Conservation (phyloP, 2,329 filamentous ascomycete genomes). For the Malbranchea zuffiana region DNA sequence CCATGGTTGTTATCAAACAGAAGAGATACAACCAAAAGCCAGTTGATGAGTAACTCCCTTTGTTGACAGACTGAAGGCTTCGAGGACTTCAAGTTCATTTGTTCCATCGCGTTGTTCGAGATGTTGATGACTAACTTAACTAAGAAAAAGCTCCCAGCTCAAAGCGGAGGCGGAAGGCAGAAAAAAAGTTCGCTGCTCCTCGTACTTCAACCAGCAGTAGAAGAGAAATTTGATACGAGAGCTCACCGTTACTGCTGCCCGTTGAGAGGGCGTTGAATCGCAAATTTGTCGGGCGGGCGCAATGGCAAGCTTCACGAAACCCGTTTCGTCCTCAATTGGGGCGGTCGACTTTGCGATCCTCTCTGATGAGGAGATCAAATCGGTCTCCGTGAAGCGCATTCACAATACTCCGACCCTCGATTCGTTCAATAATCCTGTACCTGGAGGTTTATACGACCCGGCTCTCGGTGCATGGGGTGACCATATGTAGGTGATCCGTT, state of each 20-base stretch:
- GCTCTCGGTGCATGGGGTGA: constrained; percentile 85
- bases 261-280: constrained; percentile 2
- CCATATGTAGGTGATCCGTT: constrained; percentile 50
- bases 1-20: too few relatives aligned
- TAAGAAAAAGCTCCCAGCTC: constrained; percentile 8
- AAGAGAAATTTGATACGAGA: constrained; percentile 1
- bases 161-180: neutral
- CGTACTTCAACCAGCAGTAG: neutral
- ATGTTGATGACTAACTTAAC: too few relatives aligned
- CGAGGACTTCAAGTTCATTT: too few relatives aligned
- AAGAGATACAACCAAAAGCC: too few relatives aligned
- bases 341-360: constrained; percentile 86
- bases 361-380: constrained; percentile 67
- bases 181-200: neutral
- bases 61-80: too few relatives aligned
- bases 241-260: neutral
- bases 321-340: constrained; percentile 70
- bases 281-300: constrained; percentile 9
- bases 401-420: constrained; percentile 93
- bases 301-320: constrained; percentile 50
- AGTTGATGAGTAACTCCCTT: too few relatives aligned
- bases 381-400: constrained; percentile 86
- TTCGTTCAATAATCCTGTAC: constrained; percentile 74
- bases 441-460: constrained; percentile 84
- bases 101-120: too few relatives aligned